A percentile compares a stretch with the other conserved stretches of the same genome.
Conservation (phyloP, 1,139 yeast genomes). For the Protomyces arabidopsidicola region DNA sequence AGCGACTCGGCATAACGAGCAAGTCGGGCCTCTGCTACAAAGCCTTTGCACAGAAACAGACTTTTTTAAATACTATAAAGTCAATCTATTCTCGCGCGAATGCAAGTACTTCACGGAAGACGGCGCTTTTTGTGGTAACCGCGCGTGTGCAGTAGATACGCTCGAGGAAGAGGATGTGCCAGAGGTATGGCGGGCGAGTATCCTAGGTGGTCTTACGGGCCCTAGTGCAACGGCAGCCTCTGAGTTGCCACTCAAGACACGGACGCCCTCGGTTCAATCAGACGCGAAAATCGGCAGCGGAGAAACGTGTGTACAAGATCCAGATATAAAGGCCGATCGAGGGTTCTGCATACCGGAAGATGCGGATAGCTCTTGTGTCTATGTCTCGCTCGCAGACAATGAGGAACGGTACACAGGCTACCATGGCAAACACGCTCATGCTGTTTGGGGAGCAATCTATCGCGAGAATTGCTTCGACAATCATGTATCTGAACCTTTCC, state of each 20-base stretch:
- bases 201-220: slow-evolving; percentile 53
- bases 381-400: slow-evolving; percentile 77
- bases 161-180: slow-evolving; percentile 55
- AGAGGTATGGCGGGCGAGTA: slow-evolving; percentile 67
- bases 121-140: slow-evolving; percentile 77
- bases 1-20: slow-evolving; percentile 7
- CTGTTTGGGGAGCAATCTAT: slow-evolving; percentile 90
- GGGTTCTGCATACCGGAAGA: slow-evolving; percentile 64
- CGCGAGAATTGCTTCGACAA: slow-evolving; percentile 75
- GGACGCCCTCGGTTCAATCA: slow-evolving; percentile 36
- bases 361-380: slow-evolving; percentile 56
- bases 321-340: slow-evolving; percentile 27
- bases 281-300: slow-evolving; percentile 36
- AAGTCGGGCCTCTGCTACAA: slow-evolving; percentile 47
- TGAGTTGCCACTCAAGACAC: slow-evolving; percentile 41
- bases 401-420: slow-evolving; percentile 98
- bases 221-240: slow-evolving; percentile 38
- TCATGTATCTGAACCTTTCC: slow-evolving; percentile 31
- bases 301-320: slow-evolving; percentile 35
- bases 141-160: slow-evolving; percentile 90
- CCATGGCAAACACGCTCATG: slow-evolving; percentile 84
- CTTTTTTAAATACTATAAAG: slow-evolving; percentile 79
- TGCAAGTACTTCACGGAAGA: slow-evolving; percentile 86
- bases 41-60: slow-evolving; percentile 46
- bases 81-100: slow-evolving; percentile 69